phyloP scores from a whole-genome alignment of 2,329 filamentous ascomycete species.

The Periconia sp. region DNA sequence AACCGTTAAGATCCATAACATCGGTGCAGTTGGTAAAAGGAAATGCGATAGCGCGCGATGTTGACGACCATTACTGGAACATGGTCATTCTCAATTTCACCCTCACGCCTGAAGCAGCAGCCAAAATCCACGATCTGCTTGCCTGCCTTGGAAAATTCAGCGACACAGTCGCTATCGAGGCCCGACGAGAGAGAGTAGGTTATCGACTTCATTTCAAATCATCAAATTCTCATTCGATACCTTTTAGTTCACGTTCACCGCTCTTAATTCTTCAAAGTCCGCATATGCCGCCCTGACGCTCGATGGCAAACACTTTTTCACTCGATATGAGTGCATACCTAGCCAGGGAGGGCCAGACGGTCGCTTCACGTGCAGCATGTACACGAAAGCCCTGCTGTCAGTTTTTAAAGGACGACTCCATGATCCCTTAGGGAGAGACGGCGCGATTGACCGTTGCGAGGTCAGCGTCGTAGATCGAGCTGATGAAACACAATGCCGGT shows the following conservation, averaged over 20 bases:
- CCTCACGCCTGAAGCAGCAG: conserved; percentile 74
- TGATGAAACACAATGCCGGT: conserved; percentile 71
- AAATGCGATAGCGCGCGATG: background rate
- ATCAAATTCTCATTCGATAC: conserved; percentile 23
- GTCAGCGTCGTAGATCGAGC: conserved; percentile 74
- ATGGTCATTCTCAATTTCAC: conserved; percentile 70
- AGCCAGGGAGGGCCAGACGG: conserved; percentile 43
- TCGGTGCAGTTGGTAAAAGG: no score
- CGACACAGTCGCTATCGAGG: conserved; percentile 78
- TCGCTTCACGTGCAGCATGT: conserved; percentile 75
- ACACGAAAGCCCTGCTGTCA: conserved; percentile 72
- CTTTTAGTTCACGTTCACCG: conserved; percentile 69
- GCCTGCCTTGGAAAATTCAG: conserved; percentile 80
- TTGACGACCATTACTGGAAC: conserved; percentile 10
- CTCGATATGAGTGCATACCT: conserved; percentile 69
- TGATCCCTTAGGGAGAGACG: conserved; percentile 70
- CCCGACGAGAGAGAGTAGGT: conserved; percentile 68
- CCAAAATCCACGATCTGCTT: conserved; percentile 73
- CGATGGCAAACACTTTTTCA: conserved; percentile 72
- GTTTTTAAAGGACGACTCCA: conserved; percentile 73
- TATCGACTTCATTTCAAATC: conserved; percentile 6
- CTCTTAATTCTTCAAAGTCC: conserved; percentile 80
- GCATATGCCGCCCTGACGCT: conserved; percentile 78
- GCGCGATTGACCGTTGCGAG: conserved; percentile 75
- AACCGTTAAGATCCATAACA: no score